Base-by-base conservation (phyloP, 2,329 filamentous ascomycete species). In the Hypoxylon sp. region DNA sequence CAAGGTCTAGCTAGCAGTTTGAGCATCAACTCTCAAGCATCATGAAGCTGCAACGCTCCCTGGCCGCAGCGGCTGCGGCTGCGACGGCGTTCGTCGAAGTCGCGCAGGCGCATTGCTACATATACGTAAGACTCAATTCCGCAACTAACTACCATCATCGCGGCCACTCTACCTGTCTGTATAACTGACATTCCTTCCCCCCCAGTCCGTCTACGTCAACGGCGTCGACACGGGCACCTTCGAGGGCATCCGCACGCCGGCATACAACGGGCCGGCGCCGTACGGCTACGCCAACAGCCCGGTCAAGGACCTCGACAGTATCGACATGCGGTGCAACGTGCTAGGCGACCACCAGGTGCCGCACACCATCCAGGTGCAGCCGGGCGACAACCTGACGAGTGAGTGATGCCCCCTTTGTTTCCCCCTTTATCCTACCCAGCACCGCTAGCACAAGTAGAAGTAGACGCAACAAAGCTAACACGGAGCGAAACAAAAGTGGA, bases 351-450 rank as follows among this genome's bases (percentile, higher is more conserved):
- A 53, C 43, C 55, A 58, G 18, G 55, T 58, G 10, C 48, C 55
- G 3, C 48, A 52, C 45, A 58, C 55, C 8, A 58, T 58, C 20
- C 43, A 53, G 24, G 48, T 59, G 21, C 18, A 24, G 15, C 56
- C 56, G 4, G 56, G 56, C 5, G 56, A 60, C 18, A 60, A 60
- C 9, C n/a, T 60, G 1, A 60, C 56, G 17, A 55, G 56, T 60
- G 0, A 43, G 51, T 48, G 31, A 3, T 6, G 13, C 17, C 26
- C 2, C 5, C 7, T n/a, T 8, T 3, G 21, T n/a, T 9, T 6
- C 20, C 26, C 9, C 15, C 26, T 21, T 7, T 18, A 6, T 9
- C 13, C 6, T 6, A 8, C 23, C 5, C 18, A 11, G 5, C 21
- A 21, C 7, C 20, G 13, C 3, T 21, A 24, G n/a, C n/a, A n/a